Conservation (phyloP, 768 basidiomycete genomes). For the Goffeauzyma gilvescens region DNA sequence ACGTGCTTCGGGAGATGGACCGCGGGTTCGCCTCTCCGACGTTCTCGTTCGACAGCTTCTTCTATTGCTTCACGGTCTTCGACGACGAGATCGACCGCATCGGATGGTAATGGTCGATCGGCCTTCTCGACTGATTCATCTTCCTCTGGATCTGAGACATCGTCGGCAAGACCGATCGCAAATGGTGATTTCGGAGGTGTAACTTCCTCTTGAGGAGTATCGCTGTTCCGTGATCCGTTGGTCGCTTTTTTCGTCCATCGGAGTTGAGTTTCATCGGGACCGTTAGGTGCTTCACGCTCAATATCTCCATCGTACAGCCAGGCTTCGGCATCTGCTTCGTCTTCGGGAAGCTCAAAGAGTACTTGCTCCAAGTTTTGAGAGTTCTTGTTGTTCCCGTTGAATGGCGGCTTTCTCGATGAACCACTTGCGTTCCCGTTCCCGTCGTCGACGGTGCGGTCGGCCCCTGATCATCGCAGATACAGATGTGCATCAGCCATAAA, state of each 20-base stretch:
- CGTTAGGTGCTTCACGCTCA: constrained; percentile 19
- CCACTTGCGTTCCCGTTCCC: no score
- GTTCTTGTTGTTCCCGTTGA: background rate
- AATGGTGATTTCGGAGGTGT: constrained; percentile 17
- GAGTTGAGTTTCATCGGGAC: constrained; percentile 4
- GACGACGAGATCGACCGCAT: constrained; percentile 78
- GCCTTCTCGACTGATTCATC: constrained; percentile 13
- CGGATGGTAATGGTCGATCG: constrained; percentile 27
- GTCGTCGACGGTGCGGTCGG: no score
- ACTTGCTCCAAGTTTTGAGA: background rate
- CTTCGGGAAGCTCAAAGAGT: background rate
- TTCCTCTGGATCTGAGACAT: constrained; percentile 17
- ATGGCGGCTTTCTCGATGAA: background rate
- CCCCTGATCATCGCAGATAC: no score
- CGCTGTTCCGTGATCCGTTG: background rate
- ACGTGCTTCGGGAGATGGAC: constrained; percentile 24
- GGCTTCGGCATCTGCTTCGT: constrained; percentile 11
- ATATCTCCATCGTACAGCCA: constrained; percentile 26
- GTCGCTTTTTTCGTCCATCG: background rate
- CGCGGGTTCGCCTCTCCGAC: constrained; percentile 45
- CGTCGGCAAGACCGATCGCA: constrained; percentile 16
- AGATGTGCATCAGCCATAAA: no score
- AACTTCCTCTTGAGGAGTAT: constrained; percentile 3
- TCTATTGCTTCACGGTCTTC: constrained; percentile 45
- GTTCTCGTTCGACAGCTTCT: constrained; percentile 38